phyloP scores from a whole-genome alignment of 2,329 filamentous ascomycete species.

The Fusarium temperatum region DNA sequence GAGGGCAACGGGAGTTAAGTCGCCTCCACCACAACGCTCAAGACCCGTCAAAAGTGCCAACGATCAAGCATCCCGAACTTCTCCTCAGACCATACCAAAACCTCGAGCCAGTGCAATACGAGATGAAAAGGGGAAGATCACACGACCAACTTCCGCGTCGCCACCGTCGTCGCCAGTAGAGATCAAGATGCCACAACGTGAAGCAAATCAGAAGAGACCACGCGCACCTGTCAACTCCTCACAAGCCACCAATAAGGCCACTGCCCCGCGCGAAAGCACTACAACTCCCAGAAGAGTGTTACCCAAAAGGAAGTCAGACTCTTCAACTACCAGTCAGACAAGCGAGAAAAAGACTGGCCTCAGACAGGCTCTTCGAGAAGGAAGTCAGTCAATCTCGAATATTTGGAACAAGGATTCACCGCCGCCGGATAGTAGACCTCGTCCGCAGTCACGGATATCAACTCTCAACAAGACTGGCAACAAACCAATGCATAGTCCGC shows the following conservation, averaged over 20 bases:
- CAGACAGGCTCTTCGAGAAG: conserved; percentile 62
- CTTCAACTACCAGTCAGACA: conserved; percentile 8
- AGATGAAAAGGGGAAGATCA: conserved; percentile 19
- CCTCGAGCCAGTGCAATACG: background rate
- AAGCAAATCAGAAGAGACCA: conserved; percentile 39
- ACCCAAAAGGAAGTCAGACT: conserved; percentile 39
- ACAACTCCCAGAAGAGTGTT: conserved; percentile 15
- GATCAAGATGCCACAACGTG: conserved; percentile 23
- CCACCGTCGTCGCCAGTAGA: conserved; percentile 20
- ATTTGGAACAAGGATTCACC: conserved; percentile 60
- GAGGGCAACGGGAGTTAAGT: background rate
- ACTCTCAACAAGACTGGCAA: conserved; percentile 22
- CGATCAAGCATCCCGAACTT: conserved; percentile 1
- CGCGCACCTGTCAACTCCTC: conserved; percentile 26
- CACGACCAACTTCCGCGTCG: conserved; percentile 9
- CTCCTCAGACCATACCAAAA: conserved; percentile 2
- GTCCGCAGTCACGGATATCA: conserved; percentile 38
- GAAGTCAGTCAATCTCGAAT: conserved; percentile 57
- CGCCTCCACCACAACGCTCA: conserved; percentile 23
- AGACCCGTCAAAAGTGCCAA: conserved; percentile 6
- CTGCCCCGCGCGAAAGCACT: conserved; percentile 32
- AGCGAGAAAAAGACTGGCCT: conserved; percentile 58
- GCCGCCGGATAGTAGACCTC: conserved; percentile 37
- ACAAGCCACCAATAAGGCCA: conserved; percentile 43
- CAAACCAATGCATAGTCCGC: background rate